Percentiles rank a stretch among this genome's conserved stretches.
Evolutionary conservation across 495 filamentous ascomycete species (phyloP).

Genomic region (Mytilinidion resinicola): DNA sequence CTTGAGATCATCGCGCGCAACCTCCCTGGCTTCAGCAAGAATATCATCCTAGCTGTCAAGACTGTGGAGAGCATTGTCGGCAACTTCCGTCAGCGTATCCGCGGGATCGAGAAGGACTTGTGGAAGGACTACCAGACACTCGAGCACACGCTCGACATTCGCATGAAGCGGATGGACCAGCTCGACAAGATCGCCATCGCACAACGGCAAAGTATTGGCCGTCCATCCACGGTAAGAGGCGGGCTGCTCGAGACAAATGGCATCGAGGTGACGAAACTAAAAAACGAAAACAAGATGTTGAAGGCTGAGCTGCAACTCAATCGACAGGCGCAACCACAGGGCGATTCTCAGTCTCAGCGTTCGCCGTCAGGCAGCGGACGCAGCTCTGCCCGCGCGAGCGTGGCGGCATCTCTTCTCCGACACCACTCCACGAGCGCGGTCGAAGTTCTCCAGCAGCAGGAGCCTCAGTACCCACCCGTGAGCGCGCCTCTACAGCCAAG

Average conservation of each 20-base stretch:
- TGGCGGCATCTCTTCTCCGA: constrained; percentile 45
- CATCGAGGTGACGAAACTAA: constrained; percentile 60
- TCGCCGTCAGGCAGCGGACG: constrained; percentile 5
- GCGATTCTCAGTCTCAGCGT: constrained; percentile 11
- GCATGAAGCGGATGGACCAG: constrained; percentile 80
- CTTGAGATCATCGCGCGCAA: constrained; percentile 70
- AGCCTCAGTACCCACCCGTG: constrained; percentile 21
- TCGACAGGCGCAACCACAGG: constrained; percentile 32
- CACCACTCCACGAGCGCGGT: constrained; percentile 45
- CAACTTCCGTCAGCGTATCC: constrained; percentile 74
- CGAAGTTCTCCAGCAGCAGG: constrained; percentile 28
- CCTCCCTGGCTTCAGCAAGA: constrained; percentile 80
- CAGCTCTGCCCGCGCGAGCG: constrained; percentile 26
- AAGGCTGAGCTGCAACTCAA: constrained; percentile 77
- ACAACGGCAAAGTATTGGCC: constrained; percentile 22
- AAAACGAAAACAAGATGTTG: constrained; percentile 72
- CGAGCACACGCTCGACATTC: constrained; percentile 69
- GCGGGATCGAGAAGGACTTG: constrained; percentile 76
- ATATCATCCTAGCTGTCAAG: constrained; percentile 79
- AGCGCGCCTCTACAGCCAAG: constrained; percentile 32
- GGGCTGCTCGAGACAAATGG: constrained; percentile 34
- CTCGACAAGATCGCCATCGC: constrained; percentile 62
- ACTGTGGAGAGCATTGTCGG: constrained; percentile 74
- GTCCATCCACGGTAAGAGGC: constrained; percentile 22
- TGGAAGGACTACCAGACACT: constrained; percentile 85